Evolutionary conservation across 2,329 filamentous ascomycete genomes (phyloP), one percentile per base, ranked within the genome.

Genomic region (Ascosphaera apis): DNA sequence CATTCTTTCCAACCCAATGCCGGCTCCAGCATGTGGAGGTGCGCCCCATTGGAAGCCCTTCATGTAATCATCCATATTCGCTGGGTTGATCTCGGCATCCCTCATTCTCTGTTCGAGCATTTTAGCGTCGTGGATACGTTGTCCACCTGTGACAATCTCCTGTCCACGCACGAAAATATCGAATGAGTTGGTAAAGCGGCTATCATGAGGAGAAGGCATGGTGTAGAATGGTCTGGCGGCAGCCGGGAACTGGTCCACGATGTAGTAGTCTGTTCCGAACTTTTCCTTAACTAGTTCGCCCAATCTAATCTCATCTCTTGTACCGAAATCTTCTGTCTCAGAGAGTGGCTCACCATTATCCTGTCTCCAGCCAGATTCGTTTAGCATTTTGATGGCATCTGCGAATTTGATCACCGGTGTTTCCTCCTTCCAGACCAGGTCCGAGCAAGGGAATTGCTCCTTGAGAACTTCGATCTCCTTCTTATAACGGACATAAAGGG

Each of bases 121-220:
- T 3, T 65, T 58, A 0, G 78, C 67, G 41, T 88, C 74, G 52
- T 93, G 79, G 42, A 93, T 91, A 68, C 84, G 82, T 55, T 93
- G 84, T 5, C 84, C 84, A 45, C 84, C 84, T 1, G 81, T 86
- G 33, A 86, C 73, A 39, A 93, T 88, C 53, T 93, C 84, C 49
- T 93, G 84, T 0, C 84, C 84, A 19, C 84, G 76, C 31, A 92
- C 67, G 58, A 93, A 93, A 39, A 93, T 91, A 52, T 93, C 84
- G 47, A 92, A 93, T 0, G 84, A 91, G 52, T 91, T 91, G 35
- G 84, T 93, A 52, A 73, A 71, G 23, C 67, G 63, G 12, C 36
- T 35, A 47, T 91, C 70, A 12, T 74, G 62, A 1, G 75, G 67
- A 42, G 91, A 80, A 18, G 76, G 76, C 68, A 91, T 84, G 1